These are phyloP conservation scores for Pulchroboletus neoregius DNA, from an alignment of 1,284 basidiomycete genomes.

Conservation along the genomic window DNA sequence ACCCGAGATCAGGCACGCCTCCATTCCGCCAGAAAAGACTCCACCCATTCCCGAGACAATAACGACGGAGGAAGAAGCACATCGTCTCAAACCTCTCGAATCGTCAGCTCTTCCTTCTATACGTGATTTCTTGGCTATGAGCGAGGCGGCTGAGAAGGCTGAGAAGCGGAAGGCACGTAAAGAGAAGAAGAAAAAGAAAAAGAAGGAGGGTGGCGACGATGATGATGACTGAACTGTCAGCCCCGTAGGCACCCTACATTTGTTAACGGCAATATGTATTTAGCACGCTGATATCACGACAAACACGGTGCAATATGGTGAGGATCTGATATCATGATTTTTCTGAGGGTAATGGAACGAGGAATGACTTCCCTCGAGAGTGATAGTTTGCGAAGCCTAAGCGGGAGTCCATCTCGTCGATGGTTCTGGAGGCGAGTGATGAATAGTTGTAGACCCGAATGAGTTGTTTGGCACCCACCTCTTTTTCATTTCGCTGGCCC, in stretches of 20 bases:
- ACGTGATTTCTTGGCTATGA: slow-evolving; percentile 73
- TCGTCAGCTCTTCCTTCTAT: slow-evolving; percentile 79
- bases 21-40: slow-evolving; percentile 19
- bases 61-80: slow-evolving; percentile 42
- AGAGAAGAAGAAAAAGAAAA: slow-evolving; percentile 70
- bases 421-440: slow-evolving; percentile 44
- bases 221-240: slow-evolving; percentile 30
- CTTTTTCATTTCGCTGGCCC: slow-evolving; percentile 87
- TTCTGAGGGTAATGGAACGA: slow-evolving; percentile 12
- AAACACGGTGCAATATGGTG: background rate
- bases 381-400: slow-evolving; percentile 67
- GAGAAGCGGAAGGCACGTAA: slow-evolving; percentile 68
- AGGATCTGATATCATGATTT: slow-evolving; percentile 4
- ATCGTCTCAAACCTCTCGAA: slow-evolving; percentile 62
- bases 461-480: slow-evolving; percentile 43
- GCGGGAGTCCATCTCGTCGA: slow-evolving; percentile 78
- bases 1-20: slow-evolving; percentile 4
- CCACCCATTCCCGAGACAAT: slow-evolving; percentile 17
- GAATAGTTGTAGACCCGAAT: background rate
- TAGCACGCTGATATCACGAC: slow-evolving; percentile 1
- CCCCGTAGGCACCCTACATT: background rate
- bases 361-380: slow-evolving; percentile 52
- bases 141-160: slow-evolving; percentile 57
- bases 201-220: slow-evolving; percentile 21
- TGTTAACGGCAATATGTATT: background rate